phyloP scores from a whole-genome alignment of 768 basidiomycete genomes.

The Tubosaeta sp. region DNA sequence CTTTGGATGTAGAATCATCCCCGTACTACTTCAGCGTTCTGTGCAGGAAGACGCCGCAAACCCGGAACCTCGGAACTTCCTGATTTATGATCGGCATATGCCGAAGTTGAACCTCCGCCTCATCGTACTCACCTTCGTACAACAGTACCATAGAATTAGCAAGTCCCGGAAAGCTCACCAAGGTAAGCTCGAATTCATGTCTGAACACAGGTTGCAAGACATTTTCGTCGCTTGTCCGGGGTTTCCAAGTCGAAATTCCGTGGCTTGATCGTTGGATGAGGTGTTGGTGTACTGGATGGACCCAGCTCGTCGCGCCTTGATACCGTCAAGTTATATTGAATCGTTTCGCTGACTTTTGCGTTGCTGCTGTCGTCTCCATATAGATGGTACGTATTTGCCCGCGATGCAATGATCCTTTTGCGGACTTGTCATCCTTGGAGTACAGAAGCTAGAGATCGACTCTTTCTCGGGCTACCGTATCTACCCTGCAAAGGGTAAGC shows the following conservation, averaged over 20 bases:
- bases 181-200: constrained; percentile 50
- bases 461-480: constrained; percentile 96
- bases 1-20: too few relatives aligned
- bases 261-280: constrained; percentile 41
- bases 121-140: constrained; percentile 2
- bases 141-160: constrained; percentile 18
- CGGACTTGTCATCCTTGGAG: constrained; percentile 12
- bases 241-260: constrained; percentile 4
- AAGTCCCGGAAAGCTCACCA: constrained; percentile 44
- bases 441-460: constrained; percentile 96
- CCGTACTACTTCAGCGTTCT: too few relatives aligned
- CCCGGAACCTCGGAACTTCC: constrained; percentile 11
- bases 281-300: constrained; percentile 34
- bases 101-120: constrained; percentile 27
- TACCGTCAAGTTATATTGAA: constrained; percentile 9
- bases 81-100: constrained; percentile 17
- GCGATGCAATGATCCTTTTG: neutral
- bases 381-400: constrained; percentile 22
- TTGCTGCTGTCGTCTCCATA: neutral
- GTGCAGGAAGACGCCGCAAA: too few relatives aligned
- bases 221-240: neutral
- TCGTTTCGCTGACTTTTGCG: constrained; percentile 15
- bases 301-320: constrained; percentile 4
- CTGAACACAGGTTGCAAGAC: constrained; percentile 9
- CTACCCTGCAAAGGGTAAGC: constrained; percentile 96